Conservation (phyloP, 1,139 yeast species). For the Pichia kudriavzevii region DNA sequence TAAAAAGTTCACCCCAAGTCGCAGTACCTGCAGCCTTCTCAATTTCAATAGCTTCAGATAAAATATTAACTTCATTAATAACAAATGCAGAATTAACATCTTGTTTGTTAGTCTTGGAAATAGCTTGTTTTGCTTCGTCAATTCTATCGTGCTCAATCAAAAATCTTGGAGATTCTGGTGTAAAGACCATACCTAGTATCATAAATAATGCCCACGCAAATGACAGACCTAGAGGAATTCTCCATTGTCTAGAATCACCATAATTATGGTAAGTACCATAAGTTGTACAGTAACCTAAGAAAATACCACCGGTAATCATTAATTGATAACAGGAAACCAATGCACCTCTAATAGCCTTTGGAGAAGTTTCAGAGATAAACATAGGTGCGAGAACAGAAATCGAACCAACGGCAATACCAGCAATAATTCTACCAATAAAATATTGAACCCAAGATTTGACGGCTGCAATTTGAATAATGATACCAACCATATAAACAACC, state of each 20-base stretch:
- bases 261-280: conserved; percentile 47
- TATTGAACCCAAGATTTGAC: conserved; percentile 44
- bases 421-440: conserved; percentile 56
- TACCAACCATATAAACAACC: conserved; percentile 54
- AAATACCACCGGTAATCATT: conserved; percentile 57
- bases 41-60: conserved; percentile 56
- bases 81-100: conserved; percentile 53
- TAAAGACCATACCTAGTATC: conserved; percentile 49
- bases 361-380: conserved; percentile 61
- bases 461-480: conserved; percentile 56
- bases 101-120: conserved; percentile 59
- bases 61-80: conserved; percentile 49
- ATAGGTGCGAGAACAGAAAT: conserved; percentile 57
- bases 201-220: conserved; percentile 41
- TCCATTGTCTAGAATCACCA: conserved; percentile 51
- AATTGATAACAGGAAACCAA: conserved; percentile 58
- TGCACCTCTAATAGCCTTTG: conserved; percentile 65
- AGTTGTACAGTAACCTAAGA: conserved; percentile 57
- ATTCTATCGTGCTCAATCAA: conserved; percentile 46
- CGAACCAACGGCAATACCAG: conserved; percentile 63
- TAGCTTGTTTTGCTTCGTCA: conserved; percentile 52
- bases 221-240: conserved; percentile 55
- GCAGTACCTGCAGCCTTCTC: conserved; percentile 61
- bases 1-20: conserved; percentile 57
- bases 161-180: conserved; percentile 80